A percentile compares a stretch with the other conserved stretches of the same genome.
Conservation (phyloP, 805 yeast genomes). For the Kodamaea sagamina region DNA sequence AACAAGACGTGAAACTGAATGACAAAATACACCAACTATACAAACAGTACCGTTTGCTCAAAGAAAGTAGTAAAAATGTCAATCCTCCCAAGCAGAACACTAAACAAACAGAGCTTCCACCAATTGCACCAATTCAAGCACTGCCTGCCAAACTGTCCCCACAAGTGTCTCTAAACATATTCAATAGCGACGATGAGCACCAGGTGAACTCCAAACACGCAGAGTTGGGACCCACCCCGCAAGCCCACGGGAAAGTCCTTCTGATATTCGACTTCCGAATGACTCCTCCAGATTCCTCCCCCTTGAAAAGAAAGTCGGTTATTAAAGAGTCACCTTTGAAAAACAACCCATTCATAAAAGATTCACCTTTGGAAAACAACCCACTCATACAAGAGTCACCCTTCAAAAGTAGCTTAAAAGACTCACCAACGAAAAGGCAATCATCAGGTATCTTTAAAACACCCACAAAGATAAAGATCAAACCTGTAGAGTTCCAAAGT, state of each 20-base stretch:
- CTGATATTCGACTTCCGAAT: constrained; percentile 64
- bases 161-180: background rate
- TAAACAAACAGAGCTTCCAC: no score
- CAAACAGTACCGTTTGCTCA: constrained; percentile 29
- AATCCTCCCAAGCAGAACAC: no score
- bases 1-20: constrained; percentile 36
- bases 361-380: no score
- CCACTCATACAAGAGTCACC: no score
- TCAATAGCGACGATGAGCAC: constrained; percentile 5
- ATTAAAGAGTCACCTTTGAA: background rate
- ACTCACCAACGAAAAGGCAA: no score
- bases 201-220: constrained; percentile 14
- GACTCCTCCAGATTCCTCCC: constrained; percentile 48
- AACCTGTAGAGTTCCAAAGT: background rate
- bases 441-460: constrained; percentile 35
- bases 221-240: constrained; percentile 86
- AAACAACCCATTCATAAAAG: no score
- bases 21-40: constrained; percentile 32
- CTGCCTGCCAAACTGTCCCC: no score
- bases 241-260: constrained; percentile 71
- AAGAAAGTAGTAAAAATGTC: no score
- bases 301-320: constrained; percentile 23
- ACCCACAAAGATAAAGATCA: constrained; percentile 29
- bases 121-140: no score
- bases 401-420: no score